Evolutionary conservation across 2,329 filamentous ascomycete genomes (phyloP), one percentile per base, ranked within the genome.

Genomic region (Xylariaceae sp.): DNA sequence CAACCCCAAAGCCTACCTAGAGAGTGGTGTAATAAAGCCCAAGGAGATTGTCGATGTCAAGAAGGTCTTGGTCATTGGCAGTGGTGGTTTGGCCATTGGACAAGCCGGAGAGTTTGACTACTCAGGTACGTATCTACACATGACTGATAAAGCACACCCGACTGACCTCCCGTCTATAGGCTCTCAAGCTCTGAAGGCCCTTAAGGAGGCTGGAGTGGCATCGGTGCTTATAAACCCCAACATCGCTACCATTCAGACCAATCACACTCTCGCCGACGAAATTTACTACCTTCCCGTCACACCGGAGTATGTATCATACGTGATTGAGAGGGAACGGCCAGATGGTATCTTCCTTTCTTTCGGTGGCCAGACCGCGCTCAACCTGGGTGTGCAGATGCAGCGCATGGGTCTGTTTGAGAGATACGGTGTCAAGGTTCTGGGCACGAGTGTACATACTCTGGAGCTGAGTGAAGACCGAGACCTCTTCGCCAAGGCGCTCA

Each of bases 81-180:
- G 83, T 68, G 90, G 90, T 70, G 90, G 90, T 66, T 76, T 97
- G 54, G 88, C 87, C 63, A 97, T 97, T 77, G 90, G 90, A 49
- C 90, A 97, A 69, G 90, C 90, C 50, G 90, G 90, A 70, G 90
- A 97, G 71, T 97, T 97, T 58, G 90, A 97, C 69, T 97, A 97
- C 67, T 97, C 92, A 65, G 90, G 88, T 94, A 73, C 52, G 81
- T 74, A 48, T 50, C 32, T 19, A 14, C 15, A 34, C 23, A 11
- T 24, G 6, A 24, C 7, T 24, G 7, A 11, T 24, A 6, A 24
- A 11, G 21, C 6, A 11, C 21, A 11, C 21, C n/a, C 31, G 33
- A 38, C 31, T 51, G 56, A 48, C 63, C 46, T 38, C 7, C 13
- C 26, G 33, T 8, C 32, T 26, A 23, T 12, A 95, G 88, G 92